These are phyloP conservation scores for Leonotis leonurus DNA, from an alignment of 257 asterid genomes.

Conservation along the genomic window DNA sequence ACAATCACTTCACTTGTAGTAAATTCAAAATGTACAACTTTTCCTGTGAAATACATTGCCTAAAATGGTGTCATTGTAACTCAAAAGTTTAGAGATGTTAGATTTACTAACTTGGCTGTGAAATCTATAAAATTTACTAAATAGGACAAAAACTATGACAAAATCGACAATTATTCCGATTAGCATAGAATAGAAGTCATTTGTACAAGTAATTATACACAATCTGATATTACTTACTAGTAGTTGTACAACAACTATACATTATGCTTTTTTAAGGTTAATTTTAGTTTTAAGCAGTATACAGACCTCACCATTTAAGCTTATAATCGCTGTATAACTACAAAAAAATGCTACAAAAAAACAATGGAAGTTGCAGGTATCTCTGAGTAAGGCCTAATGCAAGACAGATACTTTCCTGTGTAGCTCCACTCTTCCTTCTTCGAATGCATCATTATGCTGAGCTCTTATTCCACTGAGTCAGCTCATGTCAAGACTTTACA, in stretches of 20 bases:
- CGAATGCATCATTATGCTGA: not conserved
- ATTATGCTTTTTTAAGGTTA: not conserved
- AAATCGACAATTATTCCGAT: not conserved
- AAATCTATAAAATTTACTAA: not conserved
- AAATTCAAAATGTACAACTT: no score
- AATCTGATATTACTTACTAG: no score
- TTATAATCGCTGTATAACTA: conserved; percentile 10
- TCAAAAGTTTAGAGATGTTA: no score
- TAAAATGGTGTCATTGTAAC: no score
- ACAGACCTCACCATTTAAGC: not conserved
- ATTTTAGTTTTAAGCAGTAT: not conserved
- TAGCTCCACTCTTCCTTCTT: conserved; percentile 7
- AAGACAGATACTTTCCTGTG: not conserved
- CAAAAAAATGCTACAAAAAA: not conserved
- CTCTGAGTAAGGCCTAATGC: not conserved
- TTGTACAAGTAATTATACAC: no score
- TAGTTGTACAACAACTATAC: conserved; percentile 9
- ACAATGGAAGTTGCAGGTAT: not conserved
- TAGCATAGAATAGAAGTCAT: no score
- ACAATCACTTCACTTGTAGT: no score
- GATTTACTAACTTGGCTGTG: no score
- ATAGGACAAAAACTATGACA: not conserved
- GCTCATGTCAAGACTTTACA: not conserved
- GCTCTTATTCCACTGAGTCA: not conserved
- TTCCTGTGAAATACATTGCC: no score